phyloP scores from a whole-genome alignment of 345 rosid species.

The Nasturtium officinale region DNA sequence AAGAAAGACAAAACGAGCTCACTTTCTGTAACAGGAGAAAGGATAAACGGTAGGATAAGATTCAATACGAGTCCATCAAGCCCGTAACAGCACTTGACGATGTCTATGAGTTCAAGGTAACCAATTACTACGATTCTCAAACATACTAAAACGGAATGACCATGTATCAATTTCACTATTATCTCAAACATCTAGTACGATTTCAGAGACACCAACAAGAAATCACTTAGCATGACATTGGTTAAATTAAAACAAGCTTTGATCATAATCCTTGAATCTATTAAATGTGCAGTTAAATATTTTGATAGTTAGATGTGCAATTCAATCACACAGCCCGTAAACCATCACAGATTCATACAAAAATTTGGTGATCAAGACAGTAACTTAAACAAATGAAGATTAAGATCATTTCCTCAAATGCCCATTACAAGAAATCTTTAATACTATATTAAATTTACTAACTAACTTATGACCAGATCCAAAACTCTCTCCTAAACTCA shows the following conservation, averaged over 20 bases:
- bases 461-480: slow-evolving; percentile 27
- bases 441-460: neutral
- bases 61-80: neutral
- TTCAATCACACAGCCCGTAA: neutral
- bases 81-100: neutral
- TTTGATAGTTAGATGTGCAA: neutral
- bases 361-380: neutral
- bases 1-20: slow-evolving; percentile 20
- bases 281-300: neutral
- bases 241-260: neutral
- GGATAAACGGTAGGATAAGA: neutral
- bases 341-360: neutral
- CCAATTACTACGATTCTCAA: neutral
- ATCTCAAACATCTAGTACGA: neutral
- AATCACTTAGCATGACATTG: neutral
- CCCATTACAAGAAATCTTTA: neutral
- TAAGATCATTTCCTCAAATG: neutral
- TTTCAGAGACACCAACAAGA: slow-evolving; percentile 16
- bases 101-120: slow-evolving; percentile 13
- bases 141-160: neutral
- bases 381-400: slow-evolving; percentile 8
- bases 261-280: neutral
- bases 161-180: neutral
- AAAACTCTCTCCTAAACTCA: neutral
- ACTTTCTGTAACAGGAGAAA: slow-evolving; percentile 6